Conservation (phyloP, 73 alveolate genomes). For the Paramecium sexaurelia region DNA sequence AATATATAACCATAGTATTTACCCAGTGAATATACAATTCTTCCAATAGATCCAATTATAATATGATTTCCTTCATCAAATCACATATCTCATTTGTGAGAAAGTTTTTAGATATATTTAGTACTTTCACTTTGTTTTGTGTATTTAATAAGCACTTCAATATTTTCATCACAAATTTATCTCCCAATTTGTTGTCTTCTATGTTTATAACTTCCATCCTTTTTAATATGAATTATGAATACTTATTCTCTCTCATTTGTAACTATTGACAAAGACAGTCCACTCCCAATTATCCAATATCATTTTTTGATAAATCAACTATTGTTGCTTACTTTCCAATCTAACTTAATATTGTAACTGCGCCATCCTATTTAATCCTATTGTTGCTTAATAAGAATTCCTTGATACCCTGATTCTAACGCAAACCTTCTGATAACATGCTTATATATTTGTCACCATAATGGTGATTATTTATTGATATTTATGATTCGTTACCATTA, state of each 20-base stretch:
- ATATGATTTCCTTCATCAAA: slow-evolving; percentile 5
- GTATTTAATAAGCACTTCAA: slow-evolving; percentile 35
- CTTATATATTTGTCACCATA: slow-evolving; percentile 71
- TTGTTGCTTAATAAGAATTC: slow-evolving; percentile 50
- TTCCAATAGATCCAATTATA: slow-evolving; percentile 25
- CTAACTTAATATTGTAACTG: not conserved
- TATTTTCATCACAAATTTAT: slow-evolving; percentile 23
- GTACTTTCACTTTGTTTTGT: slow-evolving; percentile 1
- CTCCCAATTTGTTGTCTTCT: slow-evolving; percentile 64
- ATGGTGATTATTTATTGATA: slow-evolving; percentile 15
- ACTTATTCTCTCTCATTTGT: slow-evolving; percentile 41
- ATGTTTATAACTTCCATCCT: slow-evolving; percentile 52
- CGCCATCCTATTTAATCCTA: slow-evolving; percentile 51
- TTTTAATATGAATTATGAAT: not conserved
- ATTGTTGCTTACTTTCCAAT: slow-evolving; percentile 27
- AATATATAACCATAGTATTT: not conserved
- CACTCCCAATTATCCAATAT: slow-evolving; percentile 2
- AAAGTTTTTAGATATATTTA: slow-evolving; percentile 45
- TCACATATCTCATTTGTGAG: slow-evolving; percentile 52
- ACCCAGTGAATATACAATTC: slow-evolving; percentile 70
- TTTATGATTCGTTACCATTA: slow-evolving; percentile 46
- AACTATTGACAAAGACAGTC: slow-evolving; percentile 27
- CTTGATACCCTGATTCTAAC: slow-evolving; percentile 9
- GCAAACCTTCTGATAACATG: slow-evolving; percentile 69
- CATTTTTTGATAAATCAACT: not conserved